These are phyloP conservation scores for Trichoderma sp. DNA, from an alignment of 2,329 filamentous ascomycete species.

Conservation along the genomic window DNA sequence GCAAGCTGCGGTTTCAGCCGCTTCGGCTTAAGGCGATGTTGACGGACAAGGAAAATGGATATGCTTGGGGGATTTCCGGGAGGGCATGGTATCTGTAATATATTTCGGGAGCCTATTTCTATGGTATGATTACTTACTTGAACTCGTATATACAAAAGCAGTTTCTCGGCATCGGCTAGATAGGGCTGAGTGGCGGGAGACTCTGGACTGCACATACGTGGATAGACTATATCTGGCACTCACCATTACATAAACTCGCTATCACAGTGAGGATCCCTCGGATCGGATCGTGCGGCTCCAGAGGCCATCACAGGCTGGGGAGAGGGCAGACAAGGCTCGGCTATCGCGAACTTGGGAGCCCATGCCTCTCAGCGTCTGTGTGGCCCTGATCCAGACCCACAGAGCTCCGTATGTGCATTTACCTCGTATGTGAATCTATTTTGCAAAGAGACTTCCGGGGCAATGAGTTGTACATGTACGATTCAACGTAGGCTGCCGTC, in stretches of 20 bases:
- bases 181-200: background rate
- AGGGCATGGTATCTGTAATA: background rate
- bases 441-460: too few species aligned
- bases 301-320: background rate
- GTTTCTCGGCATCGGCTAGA: background rate
- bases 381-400: constrained; percentile 3
- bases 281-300: background rate
- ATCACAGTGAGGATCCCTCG: too few species aligned
- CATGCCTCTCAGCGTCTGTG: background rate
- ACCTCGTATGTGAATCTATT: background rate
- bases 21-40: background rate
- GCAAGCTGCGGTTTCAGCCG: constrained; percentile 28
- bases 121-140: background rate
- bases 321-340: background rate
- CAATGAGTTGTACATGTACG: background rate
- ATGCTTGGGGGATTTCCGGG: background rate
- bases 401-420: background rate
- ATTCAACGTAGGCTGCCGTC: background rate
- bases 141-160: background rate
- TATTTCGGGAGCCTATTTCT: background rate
- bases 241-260: background rate
- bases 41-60: background rate
- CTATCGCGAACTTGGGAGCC: background rate
- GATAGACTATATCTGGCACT: background rate
- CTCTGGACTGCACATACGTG: background rate